These are phyloP conservation scores for Mucor plumbeus DNA, from an alignment of 371 early-diverging fungal species.

Conservation along the genomic window DNA sequence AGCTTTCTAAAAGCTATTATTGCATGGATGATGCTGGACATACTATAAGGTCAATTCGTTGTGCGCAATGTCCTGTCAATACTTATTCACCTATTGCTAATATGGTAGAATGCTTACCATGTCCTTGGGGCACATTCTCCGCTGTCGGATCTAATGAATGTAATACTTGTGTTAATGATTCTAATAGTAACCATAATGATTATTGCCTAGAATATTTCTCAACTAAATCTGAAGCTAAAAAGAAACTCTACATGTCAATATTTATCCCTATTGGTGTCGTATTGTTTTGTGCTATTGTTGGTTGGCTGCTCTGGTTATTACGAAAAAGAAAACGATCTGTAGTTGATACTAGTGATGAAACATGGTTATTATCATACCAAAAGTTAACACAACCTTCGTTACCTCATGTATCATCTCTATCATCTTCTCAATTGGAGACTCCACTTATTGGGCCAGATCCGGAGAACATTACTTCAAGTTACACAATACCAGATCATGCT, in stretches of 20 bases:
- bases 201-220: conserved; percentile 25
- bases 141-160: conserved; percentile 24
- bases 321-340: conserved; percentile 27
- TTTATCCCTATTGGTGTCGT: conserved; percentile 33
- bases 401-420: conserved; percentile 11
- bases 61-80: conserved; percentile 40
- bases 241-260: conserved; percentile 32
- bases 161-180: conserved; percentile 22
- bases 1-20: conserved; percentile 13
- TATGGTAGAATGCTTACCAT: conserved; percentile 38
- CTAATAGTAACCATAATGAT: neutral
- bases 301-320: conserved; percentile 19
- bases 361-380: conserved; percentile 50
- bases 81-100: conserved; percentile 23
- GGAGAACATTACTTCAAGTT: neutral
- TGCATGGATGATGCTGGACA: conserved; percentile 25
- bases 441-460: neutral
- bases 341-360: conserved; percentile 39
- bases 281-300: neutral
- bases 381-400: conserved; percentile 25
- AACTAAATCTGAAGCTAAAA: conserved; percentile 2
- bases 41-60: conserved; percentile 23
- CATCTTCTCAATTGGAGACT: neutral
- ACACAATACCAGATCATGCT: neutral
- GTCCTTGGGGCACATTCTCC: conserved; percentile 32